Evolutionary conservation across 2,329 filamentous ascomycete species (phyloP), one percentile per base, ranked within the genome.

Genomic region (Phialophora macrospora): DNA sequence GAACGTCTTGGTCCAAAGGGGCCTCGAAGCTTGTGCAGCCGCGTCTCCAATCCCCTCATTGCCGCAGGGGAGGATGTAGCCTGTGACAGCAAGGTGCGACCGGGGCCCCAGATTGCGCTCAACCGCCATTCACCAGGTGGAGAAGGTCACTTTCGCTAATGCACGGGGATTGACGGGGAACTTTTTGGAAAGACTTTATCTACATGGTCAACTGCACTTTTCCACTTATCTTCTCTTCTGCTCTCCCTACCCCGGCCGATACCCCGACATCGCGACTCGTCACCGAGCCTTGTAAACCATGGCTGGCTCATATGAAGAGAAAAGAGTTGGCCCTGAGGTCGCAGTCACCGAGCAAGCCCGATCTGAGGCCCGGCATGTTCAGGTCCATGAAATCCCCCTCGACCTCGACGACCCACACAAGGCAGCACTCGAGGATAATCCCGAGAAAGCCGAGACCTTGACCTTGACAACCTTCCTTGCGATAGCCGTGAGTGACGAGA

Each of bases 381-480:
- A 17, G 5, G 12, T 59, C 22, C 56, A 59, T 24, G 56, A 59
- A 22, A 49, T 59, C n/a, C 63, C 63, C 1, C 58, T 63, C 5
- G 66, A 66, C 26, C 52, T 68, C 24, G 64, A 66, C 14, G 64
- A 68, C 34, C 67, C 67, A 6, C 64, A 68, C 51, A 54, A 62
- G 14, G 67, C 67, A 9, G 67, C 67, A 8, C 48, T 68, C 32
- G 67, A 66, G 55, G 64, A 66, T 24, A 68, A 68, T 51, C 67
- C 67, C 4, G 67, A 64, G 22, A 34, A 66, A 6, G 63, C 67
- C 4, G 60, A 62, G 41, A 58, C 17, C n/a, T 32, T 64, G 34
- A 55, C 67, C 3, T 62, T 55, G 60, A 55, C 60, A 5, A 68
- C 64, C 14, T 46, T 66, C 1, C 52, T 66, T 3, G 67, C 64